phyloP scores from a whole-genome alignment of 169 alveolate species.

The Besnoitia besnoiti region DNA sequence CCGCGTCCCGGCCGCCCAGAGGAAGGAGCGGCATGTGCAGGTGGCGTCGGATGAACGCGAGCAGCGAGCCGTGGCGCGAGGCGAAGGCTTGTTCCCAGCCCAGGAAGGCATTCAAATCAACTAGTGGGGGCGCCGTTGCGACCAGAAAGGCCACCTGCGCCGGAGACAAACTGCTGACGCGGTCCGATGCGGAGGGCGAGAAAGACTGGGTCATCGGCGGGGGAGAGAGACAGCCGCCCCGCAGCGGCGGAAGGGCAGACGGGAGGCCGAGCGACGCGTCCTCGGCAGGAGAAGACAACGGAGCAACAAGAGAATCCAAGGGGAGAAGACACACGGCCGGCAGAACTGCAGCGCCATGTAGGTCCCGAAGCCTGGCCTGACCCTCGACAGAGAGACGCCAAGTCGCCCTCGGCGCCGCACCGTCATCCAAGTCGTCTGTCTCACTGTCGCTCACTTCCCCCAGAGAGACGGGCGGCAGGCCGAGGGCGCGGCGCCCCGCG shows the following conservation, averaged over 20 bases:
- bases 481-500: not conserved
- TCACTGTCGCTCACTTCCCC: not conserved
- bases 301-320: not conserved
- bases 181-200: not conserved
- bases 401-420: not conserved
- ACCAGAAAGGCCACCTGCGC: not conserved
- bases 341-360: not conserved
- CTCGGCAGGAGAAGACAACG: not conserved
- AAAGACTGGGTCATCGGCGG: not conserved
- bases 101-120: not conserved
- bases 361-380: not conserved
- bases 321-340: constrained; percentile 1
- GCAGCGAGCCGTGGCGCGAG: not conserved
- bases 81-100: not conserved
- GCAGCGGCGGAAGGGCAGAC: not conserved
- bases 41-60: not conserved
- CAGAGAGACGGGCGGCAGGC: not conserved
- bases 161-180: constrained; percentile 34
- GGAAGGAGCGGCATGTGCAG: not conserved
- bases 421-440: not conserved
- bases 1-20: not conserved
- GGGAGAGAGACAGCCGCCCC: not conserved
- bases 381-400: not conserved
- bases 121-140: constrained; percentile 30
- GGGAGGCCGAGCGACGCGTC: not conserved